Base-by-base conservation (phyloP, 192 early-diverging fungal species). In the Gaertneriomyces semiglobifer region DNA sequence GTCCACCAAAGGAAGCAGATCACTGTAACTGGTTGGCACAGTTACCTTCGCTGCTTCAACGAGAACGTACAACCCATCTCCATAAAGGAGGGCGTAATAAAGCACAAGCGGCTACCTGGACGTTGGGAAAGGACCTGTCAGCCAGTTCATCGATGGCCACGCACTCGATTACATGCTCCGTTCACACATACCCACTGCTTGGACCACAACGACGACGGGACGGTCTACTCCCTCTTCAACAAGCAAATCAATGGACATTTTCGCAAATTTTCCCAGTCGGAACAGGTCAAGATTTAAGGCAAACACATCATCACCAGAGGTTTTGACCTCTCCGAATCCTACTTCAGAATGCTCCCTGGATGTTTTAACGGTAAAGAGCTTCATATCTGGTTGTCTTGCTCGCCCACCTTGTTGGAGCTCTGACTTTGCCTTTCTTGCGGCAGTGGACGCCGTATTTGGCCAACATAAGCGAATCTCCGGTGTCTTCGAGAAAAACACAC, bases 191-290 rank as follows among this genome's bases (percentile, higher is more conserved):
- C n/a, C n/a, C n/a, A n/a, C n/a, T n/a, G n/a, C n/a, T n/a, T n/a
- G n/a, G n/a, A n/a, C n/a, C n/a, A n/a, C n/a, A n/a, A n/a, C n/a
- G n/a, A n/a, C n/a, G n/a, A n/a, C n/a, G n/a, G n/a, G n/a, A n/a
- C n/a, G n/a, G n/a, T n/a, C n/a, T n/a, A n/a, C n/a, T n/a, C 47
- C 47, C n/a, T 48, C 47, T 48, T 48, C 47, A n/a, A 48, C 47
- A 8, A 48, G 47, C 9, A n/a, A 8, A 48, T 48, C 47, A 48
- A 48, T 48, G n/a, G 9, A 10, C n/a, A 48, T 48, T n/a, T 48
- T 48, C 47, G 47, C 47, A n/a, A 48, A 48, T 48, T 48, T 48
- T 48, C 47, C 47, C 47, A 48, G n/a, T 48, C 47, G 47, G 47
- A 48, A n/a, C 8, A 48, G n/a, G n/a, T 48, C 47, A 8, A 48